Evolutionary conservation across 2,329 filamentous ascomycete species (phyloP).

Genomic region (Nemania serpens): DNA sequence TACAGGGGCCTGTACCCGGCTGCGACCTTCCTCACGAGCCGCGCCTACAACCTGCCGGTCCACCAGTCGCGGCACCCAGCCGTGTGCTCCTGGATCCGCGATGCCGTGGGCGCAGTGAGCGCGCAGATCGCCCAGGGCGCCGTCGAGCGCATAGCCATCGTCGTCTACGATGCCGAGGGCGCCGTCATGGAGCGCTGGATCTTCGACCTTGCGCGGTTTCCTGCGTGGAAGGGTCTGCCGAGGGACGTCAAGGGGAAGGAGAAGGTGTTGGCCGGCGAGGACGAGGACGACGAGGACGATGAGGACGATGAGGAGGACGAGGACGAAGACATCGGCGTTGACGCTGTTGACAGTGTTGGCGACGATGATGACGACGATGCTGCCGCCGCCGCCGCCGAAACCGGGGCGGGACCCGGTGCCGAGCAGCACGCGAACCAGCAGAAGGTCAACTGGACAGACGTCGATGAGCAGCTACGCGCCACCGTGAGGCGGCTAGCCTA

Average conservation of each 20-base stretch:
- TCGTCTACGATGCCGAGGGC: conserved; percentile 46
- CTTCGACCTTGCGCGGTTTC: conserved; percentile 61
- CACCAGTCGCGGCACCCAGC: conserved; percentile 84
- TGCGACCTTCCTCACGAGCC: conserved; percentile 75
- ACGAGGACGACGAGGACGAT: conserved; percentile 32
- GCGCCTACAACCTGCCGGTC: conserved; percentile 83
- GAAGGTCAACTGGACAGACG: conserved; percentile 58
- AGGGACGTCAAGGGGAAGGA: conserved; percentile 32
- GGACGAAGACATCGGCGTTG: no score
- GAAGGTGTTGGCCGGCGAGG: conserved; percentile 24
- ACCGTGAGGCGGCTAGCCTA: conserved; percentile 67
- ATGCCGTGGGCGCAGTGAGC: conserved; percentile 75
- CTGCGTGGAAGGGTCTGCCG: conserved; percentile 47
- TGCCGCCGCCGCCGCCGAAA: conserved; percentile 8
- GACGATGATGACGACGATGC: conserved; percentile 33
- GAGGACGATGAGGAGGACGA: conserved; percentile 30
- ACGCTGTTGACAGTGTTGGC: no score
- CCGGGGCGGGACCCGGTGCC: background rate
- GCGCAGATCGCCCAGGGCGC: conserved; percentile 67
- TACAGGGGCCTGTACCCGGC: conserved; percentile 79
- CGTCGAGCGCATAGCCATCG: conserved; percentile 54
- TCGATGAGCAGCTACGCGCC: conserved; percentile 74
- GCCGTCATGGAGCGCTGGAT: conserved; percentile 65
- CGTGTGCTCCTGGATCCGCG: conserved; percentile 83
- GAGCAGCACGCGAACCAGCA: conserved; percentile 7